A percentile compares a stretch with the other conserved stretches of the same genome.
phyloP scores from a whole-genome alignment of 2,329 filamentous ascomycete species.

The Fusarium nanum region DNA sequence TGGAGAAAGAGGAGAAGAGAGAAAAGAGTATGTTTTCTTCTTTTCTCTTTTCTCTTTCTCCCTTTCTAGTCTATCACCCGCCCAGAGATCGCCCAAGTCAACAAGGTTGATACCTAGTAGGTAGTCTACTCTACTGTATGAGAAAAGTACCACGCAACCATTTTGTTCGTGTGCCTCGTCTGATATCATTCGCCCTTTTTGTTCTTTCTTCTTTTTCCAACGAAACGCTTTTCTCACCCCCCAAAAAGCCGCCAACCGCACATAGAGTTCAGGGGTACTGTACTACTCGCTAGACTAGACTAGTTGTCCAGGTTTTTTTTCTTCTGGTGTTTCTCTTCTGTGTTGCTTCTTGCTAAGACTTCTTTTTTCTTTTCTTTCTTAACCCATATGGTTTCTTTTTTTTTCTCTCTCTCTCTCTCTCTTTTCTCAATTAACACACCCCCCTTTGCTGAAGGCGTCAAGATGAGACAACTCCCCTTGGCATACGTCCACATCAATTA shows the following conservation, averaged over 20 bases:
- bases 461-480: constrained; percentile 45
- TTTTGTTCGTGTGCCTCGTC: constrained; percentile 1
- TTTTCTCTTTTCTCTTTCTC: constrained; percentile 19
- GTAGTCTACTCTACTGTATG: neutral
- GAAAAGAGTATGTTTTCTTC: constrained; percentile 18
- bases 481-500: constrained; percentile 45
- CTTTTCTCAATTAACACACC: constrained; percentile 18
- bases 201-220: neutral
- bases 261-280: neutral
- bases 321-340: neutral
- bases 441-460: constrained; percentile 34
- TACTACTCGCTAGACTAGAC: constrained; percentile 1
- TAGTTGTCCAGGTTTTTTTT: constrained; percentile 11
- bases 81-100: constrained; percentile 4
- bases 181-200: neutral
- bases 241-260: constrained; percentile 24
- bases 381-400: neutral
- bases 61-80: constrained; percentile 4
- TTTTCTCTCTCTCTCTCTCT: neutral
- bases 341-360: constrained; percentile 1
- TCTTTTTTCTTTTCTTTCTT: constrained; percentile 9
- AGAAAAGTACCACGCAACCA: constrained; percentile 15
- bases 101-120: constrained; percentile 6
- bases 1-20: constrained; percentile 25
- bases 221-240: constrained; percentile 1